Conservation (phyloP, 2,329 filamentous ascomycete species). For the Aspergillus fischeri region DNA sequence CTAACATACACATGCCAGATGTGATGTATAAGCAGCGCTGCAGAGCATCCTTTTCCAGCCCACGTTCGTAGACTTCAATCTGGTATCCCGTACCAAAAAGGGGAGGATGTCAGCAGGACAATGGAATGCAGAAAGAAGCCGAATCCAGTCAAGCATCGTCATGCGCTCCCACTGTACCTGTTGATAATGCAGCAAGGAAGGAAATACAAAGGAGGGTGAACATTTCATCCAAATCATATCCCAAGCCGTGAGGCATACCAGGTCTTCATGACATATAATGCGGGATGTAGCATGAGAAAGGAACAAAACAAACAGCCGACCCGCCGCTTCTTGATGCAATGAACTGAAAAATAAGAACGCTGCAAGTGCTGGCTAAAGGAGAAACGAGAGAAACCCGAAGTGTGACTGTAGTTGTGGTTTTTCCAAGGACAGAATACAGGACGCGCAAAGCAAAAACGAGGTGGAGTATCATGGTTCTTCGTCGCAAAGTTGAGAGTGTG, state of each 20-base stretch:
- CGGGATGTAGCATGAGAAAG: conserved; percentile 34
- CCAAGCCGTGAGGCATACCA: conserved; percentile 47
- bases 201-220: conserved; percentile 26
- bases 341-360: conserved; percentile 27
- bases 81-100: conserved; percentile 37
- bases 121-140: conserved; percentile 15
- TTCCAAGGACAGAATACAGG: conserved; percentile 29
- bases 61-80: conserved; percentile 29
- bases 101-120: conserved; percentile 30
- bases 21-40: conserved; percentile 20
- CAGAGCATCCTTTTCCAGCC: conserved; percentile 13
- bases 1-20: conserved; percentile 35
- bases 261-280: conserved; percentile 46
- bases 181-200: conserved; percentile 26
- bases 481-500: conserved; percentile 44
- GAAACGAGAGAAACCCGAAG: conserved; percentile 2
- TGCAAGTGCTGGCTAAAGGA: conserved; percentile 33
- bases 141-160: conserved; percentile 15
- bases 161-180: neutral
- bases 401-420: conserved; percentile 35
- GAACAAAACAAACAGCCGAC: conserved; percentile 43
- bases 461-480: conserved; percentile 36
- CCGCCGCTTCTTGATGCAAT: conserved; percentile 46
- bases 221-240: conserved; percentile 42
- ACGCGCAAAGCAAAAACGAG: conserved; percentile 32